Evolutionary conservation across 495 filamentous ascomycete genomes (phyloP), one percentile per base, ranked within the genome.

Genomic region (Thozetella sp.): DNA sequence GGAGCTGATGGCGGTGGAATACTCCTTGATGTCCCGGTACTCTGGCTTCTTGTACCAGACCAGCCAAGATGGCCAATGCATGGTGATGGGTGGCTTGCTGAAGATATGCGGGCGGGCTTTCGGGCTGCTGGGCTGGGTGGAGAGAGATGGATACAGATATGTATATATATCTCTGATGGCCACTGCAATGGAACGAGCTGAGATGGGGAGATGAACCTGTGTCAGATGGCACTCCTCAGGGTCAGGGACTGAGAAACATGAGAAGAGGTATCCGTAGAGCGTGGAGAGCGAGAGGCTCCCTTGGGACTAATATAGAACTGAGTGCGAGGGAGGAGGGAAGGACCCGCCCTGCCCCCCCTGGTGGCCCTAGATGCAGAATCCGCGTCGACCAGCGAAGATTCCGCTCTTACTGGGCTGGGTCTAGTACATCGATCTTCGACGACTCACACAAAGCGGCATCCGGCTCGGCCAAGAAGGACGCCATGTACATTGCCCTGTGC

Each of bases 11-110:
- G 55, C 60, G 53, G 57, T 63, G 25, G 73, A 68, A 56, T 71
- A 78, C 58, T 72, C 66, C 40, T 63, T 71, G 64, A 75, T 64
- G 58, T 78, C 74, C 25, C 74, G 67, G 58, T 75, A 78, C 45
- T 75, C 72, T 20, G 75, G 75, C 59, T 78, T 78, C 66, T 76
- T 78, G 67, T 78, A 78, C 75, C 73, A 76, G 40, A 45, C 43
- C 54, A 74, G 27, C 72, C 75, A 78, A 24, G 63, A 62, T 2
- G 75, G 75, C 51, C 69, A 51, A 50, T 45, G 37, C 66, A 72
- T 72, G 62, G 30, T 56, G 63, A 55, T n/a, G 10, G 24, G 27
- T 37, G 22, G 22, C 3, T 52, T 11, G 27, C 11, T 27, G 23
- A 34, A 13, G 20, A 48, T 37, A 56, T 48, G n/a, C n/a, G n/a